phyloP scores from a whole-genome alignment of 257 asterid species.

The Ilex aquifolium region DNA sequence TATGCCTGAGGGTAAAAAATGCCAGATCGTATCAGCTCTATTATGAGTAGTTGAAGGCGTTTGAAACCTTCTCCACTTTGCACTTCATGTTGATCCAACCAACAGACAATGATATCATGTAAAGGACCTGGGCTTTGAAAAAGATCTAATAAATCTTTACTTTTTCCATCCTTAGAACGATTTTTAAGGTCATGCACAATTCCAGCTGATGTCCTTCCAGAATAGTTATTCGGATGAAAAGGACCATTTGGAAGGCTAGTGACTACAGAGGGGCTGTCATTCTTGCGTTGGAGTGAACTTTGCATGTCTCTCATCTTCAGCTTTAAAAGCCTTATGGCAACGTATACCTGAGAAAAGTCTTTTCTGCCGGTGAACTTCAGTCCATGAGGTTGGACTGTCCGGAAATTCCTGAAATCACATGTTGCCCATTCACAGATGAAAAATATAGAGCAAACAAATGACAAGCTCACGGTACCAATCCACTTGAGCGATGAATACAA shows the following conservation, averaged over 20 bases:
- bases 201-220: conserved; percentile 11
- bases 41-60: conserved; percentile 67
- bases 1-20: conserved; percentile 86
- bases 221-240: conserved; percentile 17
- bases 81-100: conserved; percentile 98
- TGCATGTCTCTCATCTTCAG: conserved; percentile 56
- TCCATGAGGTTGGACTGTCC: conserved; percentile 55
- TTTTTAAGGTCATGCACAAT: conserved; percentile 20
- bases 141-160: conserved; percentile 28
- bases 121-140: conserved; percentile 82
- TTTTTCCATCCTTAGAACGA: conserved; percentile 28
- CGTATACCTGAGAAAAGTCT: conserved; percentile 72
- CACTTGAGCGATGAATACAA: conserved; percentile 71
- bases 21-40: conserved; percentile 70
- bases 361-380: conserved; percentile 80
- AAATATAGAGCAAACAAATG: conserved; percentile 70
- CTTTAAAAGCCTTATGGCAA: conserved; percentile 79
- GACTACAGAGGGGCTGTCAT: conserved; percentile 8
- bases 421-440: conserved; percentile 98
- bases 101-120: conserved; percentile 88
- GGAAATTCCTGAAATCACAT: conserved; percentile 86
- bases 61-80: conserved; percentile 76
- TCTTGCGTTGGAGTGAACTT: conserved; percentile 20
- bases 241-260: conserved; percentile 20
- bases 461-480: conserved; percentile 48